These are phyloP conservation scores for Penicillium cataractarum DNA, from an alignment of 495 filamentous ascomycete species.

Conservation along the genomic window DNA sequence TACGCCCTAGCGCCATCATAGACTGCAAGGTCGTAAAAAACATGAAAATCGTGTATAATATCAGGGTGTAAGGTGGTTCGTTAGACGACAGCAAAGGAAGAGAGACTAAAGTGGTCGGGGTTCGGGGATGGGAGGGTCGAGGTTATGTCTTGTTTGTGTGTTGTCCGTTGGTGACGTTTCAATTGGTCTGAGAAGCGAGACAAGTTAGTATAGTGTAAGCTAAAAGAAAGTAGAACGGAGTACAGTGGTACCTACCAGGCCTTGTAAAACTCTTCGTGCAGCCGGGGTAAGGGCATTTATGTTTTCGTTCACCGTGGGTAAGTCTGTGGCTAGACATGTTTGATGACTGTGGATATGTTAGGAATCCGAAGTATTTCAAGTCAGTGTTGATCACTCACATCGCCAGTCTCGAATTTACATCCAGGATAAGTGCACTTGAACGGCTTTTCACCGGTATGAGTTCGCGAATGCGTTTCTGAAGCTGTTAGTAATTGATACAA, in stretches of 20 bases:
- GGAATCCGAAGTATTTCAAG: background rate
- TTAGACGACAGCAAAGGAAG: slow-evolving; percentile 32
- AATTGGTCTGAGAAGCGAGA: slow-evolving; percentile 41
- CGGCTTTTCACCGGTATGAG: slow-evolving; percentile 56
- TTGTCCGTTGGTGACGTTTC: slow-evolving; percentile 50
- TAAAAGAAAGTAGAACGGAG: background rate
- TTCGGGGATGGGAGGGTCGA: slow-evolving; percentile 31
- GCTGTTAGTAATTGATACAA: slow-evolving; percentile 12
- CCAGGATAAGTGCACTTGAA: slow-evolving; percentile 54
- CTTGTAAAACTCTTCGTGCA: slow-evolving; percentile 54
- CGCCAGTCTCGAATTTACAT: slow-evolving; percentile 51
- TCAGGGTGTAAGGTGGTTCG: background rate
- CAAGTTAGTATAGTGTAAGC: slow-evolving; percentile 6
- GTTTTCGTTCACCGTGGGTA: slow-evolving; percentile 51
- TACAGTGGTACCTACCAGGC: slow-evolving; percentile 39
- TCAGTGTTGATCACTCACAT: slow-evolving; percentile 36
- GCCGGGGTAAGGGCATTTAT: slow-evolving; percentile 47
- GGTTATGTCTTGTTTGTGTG: slow-evolving; percentile 41
- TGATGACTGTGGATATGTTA: slow-evolving; percentile 39
- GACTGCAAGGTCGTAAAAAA: slow-evolving; percentile 12
- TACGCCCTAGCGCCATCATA: slow-evolving; percentile 15
- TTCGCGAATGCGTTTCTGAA: slow-evolving; percentile 56
- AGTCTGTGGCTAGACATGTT: slow-evolving; percentile 55
- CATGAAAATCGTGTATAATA: slow-evolving; percentile 16
- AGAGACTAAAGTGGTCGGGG: slow-evolving; percentile 31